Evolutionary conservation across 2,329 filamentous ascomycete species (phyloP), one percentile per base, ranked within the genome.

Genomic region (Diaporthe helianthi): DNA sequence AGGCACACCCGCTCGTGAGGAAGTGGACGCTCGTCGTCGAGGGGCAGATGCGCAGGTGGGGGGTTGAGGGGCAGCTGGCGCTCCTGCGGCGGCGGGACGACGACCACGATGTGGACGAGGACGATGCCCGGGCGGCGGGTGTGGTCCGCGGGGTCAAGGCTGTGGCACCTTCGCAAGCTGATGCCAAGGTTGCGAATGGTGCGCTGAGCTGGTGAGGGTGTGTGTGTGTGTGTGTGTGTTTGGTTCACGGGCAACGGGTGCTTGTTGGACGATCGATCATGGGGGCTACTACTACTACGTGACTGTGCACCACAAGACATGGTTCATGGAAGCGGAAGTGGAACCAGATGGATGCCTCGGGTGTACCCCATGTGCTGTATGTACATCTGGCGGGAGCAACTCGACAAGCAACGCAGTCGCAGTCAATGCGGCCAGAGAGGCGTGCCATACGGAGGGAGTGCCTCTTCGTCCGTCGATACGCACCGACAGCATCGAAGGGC

Each of bases 1-100:
- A 81, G 47, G 85, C 87, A 31, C 92, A 94, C 79, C 92, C 92
- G 46, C 73, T 93, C 61, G 77, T 94, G 47, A 78, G 73, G 69
- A 89, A 85, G 77, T 94, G 92, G 92, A 81, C 81, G 41, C 75
- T 26, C 2, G 77, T 82, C 10, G 78, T 87, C 1, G 74, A 79
- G 26, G 77, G 75, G 6, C 80, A 85, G 74, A 80, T 83, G 19
- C 71, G 71, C 69, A 80, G 76, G 55, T 86, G 78, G 75, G 75
- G 75, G 24, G 73, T 70, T 17, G 29, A 69, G 58, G 69, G 63
- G 67, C 33, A 66, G 71, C 29, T 53, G 71, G 33, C 70, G 15
- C 67, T 49, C 49, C 72, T 60, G 63, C 69, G 54, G 64, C 68
- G 65, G 52, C 64, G 41, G 31, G 69, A 68, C 10, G n/a, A n/a